Evolutionary conservation across 352 stramenopile species (phyloP), one percentile per base, ranked within the genome.

Genomic region (Phytophthora sp.): DNA sequence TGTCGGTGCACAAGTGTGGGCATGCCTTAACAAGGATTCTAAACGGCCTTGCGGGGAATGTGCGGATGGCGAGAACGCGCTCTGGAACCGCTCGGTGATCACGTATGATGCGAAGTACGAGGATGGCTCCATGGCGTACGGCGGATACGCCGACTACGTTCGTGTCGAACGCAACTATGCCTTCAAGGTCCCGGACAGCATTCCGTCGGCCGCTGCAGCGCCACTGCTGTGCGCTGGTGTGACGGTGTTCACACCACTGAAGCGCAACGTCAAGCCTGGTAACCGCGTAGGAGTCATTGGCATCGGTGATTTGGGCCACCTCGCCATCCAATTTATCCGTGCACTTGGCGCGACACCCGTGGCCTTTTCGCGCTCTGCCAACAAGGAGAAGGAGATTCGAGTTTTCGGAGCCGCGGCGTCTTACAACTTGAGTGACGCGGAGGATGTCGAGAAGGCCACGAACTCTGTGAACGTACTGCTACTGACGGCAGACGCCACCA

Each of bases 341-440:
- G 85, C 77, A 1, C 74, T 94, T 38, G 77, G 76, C 10, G 75
- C 90, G 3, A 85, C 74, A 13, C 78, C 87, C 1, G 69, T 97
- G 24, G 44, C 55, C 7, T 63, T 63, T 12, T 66, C 62, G 2
- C 54, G 55, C 17, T 60, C 52, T 9, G 17, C 52, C 4, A 55
- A 50, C n/a, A 62, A 62, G 35, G 54, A 62, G 27, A 52, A 50
- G 35, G 43, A 62, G 28, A 51, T 56, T 23, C 35, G 28, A 5
- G 21, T 34, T 3, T 38, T 63, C 1, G 54, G 54, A 12, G 54
- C 54, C 21, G 34, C 55, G 13, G 44, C 55, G 13, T 63, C 56
- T 20, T 56, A 56, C 56, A 34, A 66, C 24, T 23, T 59, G 21
- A 66, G 39, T 23, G 32, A 66, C 39, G 23, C 54, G 7, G 44